phyloP scores from a whole-genome alignment of 2,329 filamentous ascomycete genomes.

The Dactylellina haptotyla region DNA sequence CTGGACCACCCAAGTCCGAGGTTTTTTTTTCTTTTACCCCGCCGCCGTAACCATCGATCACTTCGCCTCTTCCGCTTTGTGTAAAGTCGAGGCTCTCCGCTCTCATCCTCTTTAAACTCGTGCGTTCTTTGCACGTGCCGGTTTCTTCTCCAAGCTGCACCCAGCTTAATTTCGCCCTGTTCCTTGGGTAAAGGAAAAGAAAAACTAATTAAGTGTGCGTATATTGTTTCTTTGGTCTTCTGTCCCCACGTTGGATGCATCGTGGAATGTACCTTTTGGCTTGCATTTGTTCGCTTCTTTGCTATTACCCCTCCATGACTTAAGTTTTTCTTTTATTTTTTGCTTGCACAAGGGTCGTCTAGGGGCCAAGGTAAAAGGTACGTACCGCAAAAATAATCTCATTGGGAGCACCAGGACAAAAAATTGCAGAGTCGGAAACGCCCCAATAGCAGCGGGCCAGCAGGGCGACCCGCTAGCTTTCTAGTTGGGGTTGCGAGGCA shows the following conservation, averaged over 20 bases:
- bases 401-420: slow-evolving; percentile 47
- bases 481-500: slow-evolving; percentile 46
- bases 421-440: slow-evolving; percentile 28
- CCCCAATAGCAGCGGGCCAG: slow-evolving; percentile 53
- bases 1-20: slow-evolving; percentile 34
- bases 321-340: slow-evolving; percentile 38
- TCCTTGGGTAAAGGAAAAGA: slow-evolving; percentile 26
- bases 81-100: slow-evolving; percentile 49
- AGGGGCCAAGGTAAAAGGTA: slow-evolving; percentile 49
- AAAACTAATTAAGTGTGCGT: slow-evolving; percentile 48
- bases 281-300: slow-evolving; percentile 35
- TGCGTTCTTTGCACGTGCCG: slow-evolving; percentile 44
- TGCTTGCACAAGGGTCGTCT: slow-evolving; percentile 32
- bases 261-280: slow-evolving; percentile 25
- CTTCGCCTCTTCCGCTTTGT: slow-evolving; percentile 52
- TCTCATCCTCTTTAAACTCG: slow-evolving; percentile 42
- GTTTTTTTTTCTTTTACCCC: slow-evolving; percentile 49
- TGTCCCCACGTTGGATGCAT: slow-evolving; percentile 39
- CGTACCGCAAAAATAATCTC: slow-evolving; percentile 41
- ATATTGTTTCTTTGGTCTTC: slow-evolving; percentile 37
- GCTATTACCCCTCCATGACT: slow-evolving; percentile 46
- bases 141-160: slow-evolving; percentile 22
- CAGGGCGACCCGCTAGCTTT: slow-evolving; percentile 49
- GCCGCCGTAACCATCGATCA: slow-evolving; percentile 47
- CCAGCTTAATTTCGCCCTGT: slow-evolving; percentile 33